Evolutionary conservation across 2,329 filamentous ascomycete genomes (phyloP), one percentile per base, ranked within the genome.

Genomic region (Grosmannia serpens): DNA sequence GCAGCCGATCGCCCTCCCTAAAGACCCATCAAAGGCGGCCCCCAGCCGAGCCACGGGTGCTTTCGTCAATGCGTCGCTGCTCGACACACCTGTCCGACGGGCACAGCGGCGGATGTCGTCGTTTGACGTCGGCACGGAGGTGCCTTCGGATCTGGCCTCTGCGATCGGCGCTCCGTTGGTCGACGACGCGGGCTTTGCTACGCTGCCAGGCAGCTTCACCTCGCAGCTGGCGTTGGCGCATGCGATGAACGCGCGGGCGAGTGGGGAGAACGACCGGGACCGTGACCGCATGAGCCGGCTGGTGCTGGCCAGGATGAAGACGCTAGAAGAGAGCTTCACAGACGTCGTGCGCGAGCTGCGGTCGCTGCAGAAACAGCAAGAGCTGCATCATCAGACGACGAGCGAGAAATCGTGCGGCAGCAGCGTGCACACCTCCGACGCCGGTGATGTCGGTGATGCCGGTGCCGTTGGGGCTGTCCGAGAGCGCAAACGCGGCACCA

Each of bases 291-390:
- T 91, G 80, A 85, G 86, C 64, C 82, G 89, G 58, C 79, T 96
- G 52, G 87, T 96, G 71, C 76, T 96, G 52, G 89, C 90, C 10
- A 79, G 90, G 38, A 96, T 96, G 90, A 94, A 94, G 70, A 92
- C 87, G 9, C 78, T 97, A 2, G 91, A 97, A 69, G 90, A 95
- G 71, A 87, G 91, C 17, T 92, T 97, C 70, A 81, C 87, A 2
- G 89, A 96, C 60, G 86, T 95, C n/a, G 82, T 91, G 59, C 84
- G 83, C 62, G 89, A 94, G 70, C 86, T 95, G 69, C 84, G 88
- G 62, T 82, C 84, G 62, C 73, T 82, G 69, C 82, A 76, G 71
- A 71, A 70, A 62, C 72, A 63, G 55, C 54, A 52, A 13, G 9
- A 24, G 44, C n/a, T 9, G 26, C 29, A 26, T 7, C 26, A 52